Conservation (phyloP, 2,329 filamentous ascomycete genomes). For the Zarea fungicola region DNA sequence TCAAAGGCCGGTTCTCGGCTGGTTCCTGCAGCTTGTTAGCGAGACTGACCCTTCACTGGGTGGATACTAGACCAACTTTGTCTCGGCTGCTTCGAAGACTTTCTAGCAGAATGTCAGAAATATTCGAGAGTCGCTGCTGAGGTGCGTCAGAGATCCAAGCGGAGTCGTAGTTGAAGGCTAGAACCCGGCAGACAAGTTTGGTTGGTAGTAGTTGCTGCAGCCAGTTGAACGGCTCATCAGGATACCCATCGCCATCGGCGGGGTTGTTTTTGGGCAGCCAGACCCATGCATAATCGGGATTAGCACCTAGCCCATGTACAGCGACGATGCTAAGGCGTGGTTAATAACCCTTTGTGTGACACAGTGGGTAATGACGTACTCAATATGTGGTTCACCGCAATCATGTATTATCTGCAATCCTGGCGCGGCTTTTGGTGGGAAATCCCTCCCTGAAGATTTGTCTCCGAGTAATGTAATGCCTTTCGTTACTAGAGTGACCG, state of each 20-base stretch:
- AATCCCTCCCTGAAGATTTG: too few species aligned
- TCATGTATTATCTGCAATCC: background rate
- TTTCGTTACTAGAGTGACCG: too few species aligned
- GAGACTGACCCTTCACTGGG: too few species aligned
- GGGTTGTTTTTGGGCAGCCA: slow-evolving; percentile 15
- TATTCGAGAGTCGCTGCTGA: slow-evolving; percentile 11
- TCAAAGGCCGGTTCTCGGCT: slow-evolving; percentile 7
- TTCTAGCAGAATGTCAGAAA: slow-evolving; percentile 3
- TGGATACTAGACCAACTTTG: too few species aligned
- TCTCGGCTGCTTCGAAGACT: background rate
- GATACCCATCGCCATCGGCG: slow-evolving; percentile 4
- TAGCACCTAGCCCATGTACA: slow-evolving; percentile 13
- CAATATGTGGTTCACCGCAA: background rate
- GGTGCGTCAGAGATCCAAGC: background rate
- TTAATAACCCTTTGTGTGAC: background rate
- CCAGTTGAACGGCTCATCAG: slow-evolving; percentile 9
- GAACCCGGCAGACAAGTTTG: slow-evolving; percentile 5
- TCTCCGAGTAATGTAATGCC: too few species aligned
- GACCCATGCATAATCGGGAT: slow-evolving; percentile 14
- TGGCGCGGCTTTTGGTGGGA: background rate
- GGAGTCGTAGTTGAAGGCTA: slow-evolving; percentile 13
- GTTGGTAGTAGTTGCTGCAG: slow-evolving; percentile 6
- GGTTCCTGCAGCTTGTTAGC: background rate
- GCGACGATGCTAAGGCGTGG: slow-evolving; percentile 11
- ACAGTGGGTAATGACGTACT: background rate